Percentiles rank a stretch among this genome's conserved stretches.
phyloP scores from a whole-genome alignment of 2,329 filamentous ascomycete species.

The Aspergillus tanneri region DNA sequence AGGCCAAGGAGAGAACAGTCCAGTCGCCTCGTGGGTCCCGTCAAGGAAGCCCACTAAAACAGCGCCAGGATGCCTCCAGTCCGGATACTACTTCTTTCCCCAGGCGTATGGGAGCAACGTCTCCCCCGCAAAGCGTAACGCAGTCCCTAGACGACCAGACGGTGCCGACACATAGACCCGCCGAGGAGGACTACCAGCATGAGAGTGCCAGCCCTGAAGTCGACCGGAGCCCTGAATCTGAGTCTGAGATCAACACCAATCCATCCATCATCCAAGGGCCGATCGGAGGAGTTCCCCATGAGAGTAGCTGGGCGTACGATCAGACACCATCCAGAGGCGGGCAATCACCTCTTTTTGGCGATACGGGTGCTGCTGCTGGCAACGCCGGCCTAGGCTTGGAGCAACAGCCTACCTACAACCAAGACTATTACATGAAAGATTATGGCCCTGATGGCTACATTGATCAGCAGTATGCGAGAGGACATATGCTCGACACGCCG shows the following conservation, averaged over 20 bases:
- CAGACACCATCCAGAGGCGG: conserved; percentile 52
- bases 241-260: conserved; percentile 72
- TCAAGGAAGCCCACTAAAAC: conserved; percentile 49
- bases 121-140: conserved; percentile 56
- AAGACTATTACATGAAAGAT: conserved; percentile 58
- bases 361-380: conserved; percentile 48
- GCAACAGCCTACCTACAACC: conserved; percentile 56
- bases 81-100: conserved; percentile 41
- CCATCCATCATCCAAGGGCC: conserved; percentile 79
- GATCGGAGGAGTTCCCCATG: conserved; percentile 56
- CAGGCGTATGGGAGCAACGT: conserved; percentile 45
- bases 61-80: conserved; percentile 38
- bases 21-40: conserved; percentile 26
- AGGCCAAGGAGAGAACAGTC: conserved; percentile 19
- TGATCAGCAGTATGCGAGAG: conserved; percentile 35
- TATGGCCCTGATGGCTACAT: conserved; percentile 43
- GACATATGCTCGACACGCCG: conserved; percentile 49
- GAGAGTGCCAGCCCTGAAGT: conserved; percentile 43
- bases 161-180: conserved; percentile 58
- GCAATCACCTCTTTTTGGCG: conserved; percentile 27
- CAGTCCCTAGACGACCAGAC: conserved; percentile 47
- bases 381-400: conserved; percentile 56
- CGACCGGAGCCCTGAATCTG: conserved; percentile 46
- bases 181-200: conserved; percentile 74
- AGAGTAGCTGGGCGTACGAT: conserved; percentile 56